phyloP scores from a whole-genome alignment of 2,329 filamentous ascomycete species.

The Rachicladosporium sp. region DNA sequence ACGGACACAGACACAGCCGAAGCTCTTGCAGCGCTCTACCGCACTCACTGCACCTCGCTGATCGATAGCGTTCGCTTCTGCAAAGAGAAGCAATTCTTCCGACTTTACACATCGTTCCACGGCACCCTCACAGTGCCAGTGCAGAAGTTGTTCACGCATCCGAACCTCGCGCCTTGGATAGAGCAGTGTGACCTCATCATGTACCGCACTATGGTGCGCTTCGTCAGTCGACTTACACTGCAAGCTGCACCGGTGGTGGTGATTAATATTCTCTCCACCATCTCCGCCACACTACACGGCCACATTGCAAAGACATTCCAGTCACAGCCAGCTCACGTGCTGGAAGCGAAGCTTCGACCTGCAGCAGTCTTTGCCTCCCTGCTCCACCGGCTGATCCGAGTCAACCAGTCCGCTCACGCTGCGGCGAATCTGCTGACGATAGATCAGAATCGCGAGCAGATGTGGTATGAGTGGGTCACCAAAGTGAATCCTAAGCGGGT shows the following conservation, averaged over 20 bases:
- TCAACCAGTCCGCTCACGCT: constrained; percentile 87
- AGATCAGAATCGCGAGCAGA: constrained; percentile 78
- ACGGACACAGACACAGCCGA: constrained; percentile 81
- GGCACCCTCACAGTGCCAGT: constrained; percentile 94
- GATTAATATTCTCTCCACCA: constrained; percentile 73
- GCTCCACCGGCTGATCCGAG: constrained; percentile 73
- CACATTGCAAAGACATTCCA: constrained; percentile 81
- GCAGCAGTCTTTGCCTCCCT: constrained; percentile 80
- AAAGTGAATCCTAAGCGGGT: constrained; percentile 45
- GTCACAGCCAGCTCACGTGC: constrained; percentile 70
- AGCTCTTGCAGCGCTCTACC: constrained; percentile 75
- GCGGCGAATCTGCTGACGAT: constrained; percentile 87
- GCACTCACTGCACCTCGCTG: constrained; percentile 87
- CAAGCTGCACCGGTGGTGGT: constrained; percentile 85
- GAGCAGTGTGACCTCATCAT: constrained; percentile 90
- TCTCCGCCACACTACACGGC: constrained; percentile 65
- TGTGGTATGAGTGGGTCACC: constrained; percentile 84
- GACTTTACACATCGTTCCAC: constrained; percentile 87
- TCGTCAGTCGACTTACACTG: constrained; percentile 75
- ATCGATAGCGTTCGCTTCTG: constrained; percentile 93
- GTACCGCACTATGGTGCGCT: constrained; percentile 94
- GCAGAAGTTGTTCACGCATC: constrained; percentile 77
- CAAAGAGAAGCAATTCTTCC: constrained; percentile 93
- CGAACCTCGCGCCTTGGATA: constrained; percentile 78
- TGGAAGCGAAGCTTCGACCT: constrained; percentile 75